These are phyloP conservation scores for Cucumis hystrix DNA, from an alignment of 306 rosid genomes.

Conservation along the genomic window DNA sequence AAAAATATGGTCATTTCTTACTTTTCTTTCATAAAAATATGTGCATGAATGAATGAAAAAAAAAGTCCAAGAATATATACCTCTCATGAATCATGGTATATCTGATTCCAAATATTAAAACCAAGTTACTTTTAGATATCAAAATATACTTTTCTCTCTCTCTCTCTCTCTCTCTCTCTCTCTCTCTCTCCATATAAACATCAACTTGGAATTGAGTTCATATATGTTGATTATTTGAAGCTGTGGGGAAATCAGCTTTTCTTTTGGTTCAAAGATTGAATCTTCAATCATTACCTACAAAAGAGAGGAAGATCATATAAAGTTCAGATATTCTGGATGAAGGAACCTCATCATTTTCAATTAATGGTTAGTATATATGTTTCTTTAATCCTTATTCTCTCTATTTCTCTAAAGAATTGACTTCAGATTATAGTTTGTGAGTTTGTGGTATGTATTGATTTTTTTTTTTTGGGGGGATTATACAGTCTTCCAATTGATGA, in stretches of 20 bases:
- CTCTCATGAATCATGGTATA: neutral
- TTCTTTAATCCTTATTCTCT: neutral
- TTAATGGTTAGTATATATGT: neutral
- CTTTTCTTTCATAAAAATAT: neutral
- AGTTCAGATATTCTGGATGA: neutral
- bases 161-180: neutral
- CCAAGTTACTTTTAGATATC: neutral
- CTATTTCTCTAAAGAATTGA: neutral
- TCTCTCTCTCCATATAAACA: neutral
- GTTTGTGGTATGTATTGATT: too few relatives aligned
- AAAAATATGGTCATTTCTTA: neutral
- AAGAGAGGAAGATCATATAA: neutral
- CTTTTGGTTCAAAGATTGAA: neutral
- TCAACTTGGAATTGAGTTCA: neutral
- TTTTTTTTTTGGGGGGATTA: too few relatives aligned
- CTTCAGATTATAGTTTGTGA: too few relatives aligned
- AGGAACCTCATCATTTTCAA: slow-evolving; percentile 1
- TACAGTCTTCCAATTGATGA: neutral
- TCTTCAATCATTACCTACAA: neutral
- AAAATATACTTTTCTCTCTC: neutral
- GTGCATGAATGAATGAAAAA: neutral
- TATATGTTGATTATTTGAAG: neutral
- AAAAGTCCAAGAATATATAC: neutral
- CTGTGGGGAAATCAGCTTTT: neutral
- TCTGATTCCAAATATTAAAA: neutral